Conservation (phyloP, 108 stramenopile species). For the Cyclotella atomus region DNA sequence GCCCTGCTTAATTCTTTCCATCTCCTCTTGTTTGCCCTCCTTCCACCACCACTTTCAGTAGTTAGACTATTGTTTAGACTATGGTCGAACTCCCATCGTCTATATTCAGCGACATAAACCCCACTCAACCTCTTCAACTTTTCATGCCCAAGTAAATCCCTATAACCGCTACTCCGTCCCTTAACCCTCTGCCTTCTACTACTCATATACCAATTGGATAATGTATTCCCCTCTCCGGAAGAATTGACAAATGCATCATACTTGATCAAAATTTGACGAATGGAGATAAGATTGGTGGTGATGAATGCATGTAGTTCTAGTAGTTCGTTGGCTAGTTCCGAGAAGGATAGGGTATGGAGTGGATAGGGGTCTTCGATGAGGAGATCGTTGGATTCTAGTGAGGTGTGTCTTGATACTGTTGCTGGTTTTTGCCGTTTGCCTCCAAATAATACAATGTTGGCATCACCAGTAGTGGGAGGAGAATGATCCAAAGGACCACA, state of each 20-base stretch:
- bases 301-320: conserved; percentile 74
- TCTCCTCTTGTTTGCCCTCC: conserved; percentile 6
- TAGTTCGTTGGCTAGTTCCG: conserved; percentile 46
- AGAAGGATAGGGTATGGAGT: conserved; percentile 12
- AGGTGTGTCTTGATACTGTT: background rate
- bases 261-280: conserved; percentile 68
- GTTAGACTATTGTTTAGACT: no score
- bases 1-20: conserved; percentile 15
- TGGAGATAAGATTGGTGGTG: conserved; percentile 59
- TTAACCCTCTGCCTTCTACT: conserved; percentile 16
- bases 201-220: conserved; percentile 64
- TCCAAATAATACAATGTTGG: no score
- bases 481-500: no score
- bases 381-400: background rate
- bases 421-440: no score
- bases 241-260: conserved; percentile 73
- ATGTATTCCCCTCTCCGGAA: conserved; percentile 63
- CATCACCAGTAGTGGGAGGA: no score
- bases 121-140: conserved; percentile 30
- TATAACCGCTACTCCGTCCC: conserved; percentile 27
- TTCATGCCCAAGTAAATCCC: conserved; percentile 27
- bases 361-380: background rate
- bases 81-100: conserved; percentile 3
- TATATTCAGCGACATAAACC: conserved; percentile 33
- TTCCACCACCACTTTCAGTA: conserved; percentile 20